phyloP scores from a whole-genome alignment of 2,329 filamentous ascomycete species.

The Calonectria montana region DNA sequence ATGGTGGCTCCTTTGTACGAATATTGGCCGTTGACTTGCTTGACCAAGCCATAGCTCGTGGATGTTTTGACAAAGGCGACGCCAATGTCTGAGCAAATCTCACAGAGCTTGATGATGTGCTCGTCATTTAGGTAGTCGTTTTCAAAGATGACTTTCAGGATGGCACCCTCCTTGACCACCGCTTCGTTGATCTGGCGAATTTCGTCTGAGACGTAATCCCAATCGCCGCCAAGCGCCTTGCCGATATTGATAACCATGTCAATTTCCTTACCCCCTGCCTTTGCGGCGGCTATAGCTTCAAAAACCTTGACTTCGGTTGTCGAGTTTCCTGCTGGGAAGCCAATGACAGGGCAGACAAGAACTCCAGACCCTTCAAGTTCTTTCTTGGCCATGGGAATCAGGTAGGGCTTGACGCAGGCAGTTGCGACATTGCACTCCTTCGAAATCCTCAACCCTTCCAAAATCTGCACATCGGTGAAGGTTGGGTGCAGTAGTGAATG shows the following conservation, averaged over 20 bases:
- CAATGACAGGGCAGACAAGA: constrained; percentile 67
- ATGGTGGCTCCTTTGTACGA: constrained; percentile 65
- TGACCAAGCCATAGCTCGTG: constrained; percentile 71
- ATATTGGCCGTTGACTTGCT: constrained; percentile 62
- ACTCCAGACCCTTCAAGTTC: constrained; percentile 62
- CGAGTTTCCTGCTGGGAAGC: constrained; percentile 70
- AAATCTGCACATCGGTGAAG: constrained; percentile 67
- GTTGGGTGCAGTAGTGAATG: constrained; percentile 72
- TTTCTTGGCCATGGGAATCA: constrained; percentile 59
- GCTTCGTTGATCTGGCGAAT: constrained; percentile 62
- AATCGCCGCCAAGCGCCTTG: constrained; percentile 66
- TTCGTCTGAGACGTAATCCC: constrained; percentile 66
- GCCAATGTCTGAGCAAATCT: constrained; percentile 61
- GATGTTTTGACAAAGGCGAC: constrained; percentile 72
- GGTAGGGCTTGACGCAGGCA: constrained; percentile 70
- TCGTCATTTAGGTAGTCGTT: constrained; percentile 65
- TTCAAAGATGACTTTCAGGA: constrained; percentile 72
- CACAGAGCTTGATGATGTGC: constrained; percentile 63
- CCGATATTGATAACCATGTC: constrained; percentile 73
- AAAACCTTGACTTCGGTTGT: constrained; percentile 64
- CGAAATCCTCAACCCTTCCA: constrained; percentile 59
- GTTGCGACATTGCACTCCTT: constrained; percentile 62
- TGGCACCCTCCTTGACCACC: constrained; percentile 55
- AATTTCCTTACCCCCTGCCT: constrained; percentile 63
- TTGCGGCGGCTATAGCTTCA: constrained; percentile 61